Evolutionary conservation across 805 yeast species (phyloP).

Genomic region (Cyberlindnera xylosilytica): DNA sequence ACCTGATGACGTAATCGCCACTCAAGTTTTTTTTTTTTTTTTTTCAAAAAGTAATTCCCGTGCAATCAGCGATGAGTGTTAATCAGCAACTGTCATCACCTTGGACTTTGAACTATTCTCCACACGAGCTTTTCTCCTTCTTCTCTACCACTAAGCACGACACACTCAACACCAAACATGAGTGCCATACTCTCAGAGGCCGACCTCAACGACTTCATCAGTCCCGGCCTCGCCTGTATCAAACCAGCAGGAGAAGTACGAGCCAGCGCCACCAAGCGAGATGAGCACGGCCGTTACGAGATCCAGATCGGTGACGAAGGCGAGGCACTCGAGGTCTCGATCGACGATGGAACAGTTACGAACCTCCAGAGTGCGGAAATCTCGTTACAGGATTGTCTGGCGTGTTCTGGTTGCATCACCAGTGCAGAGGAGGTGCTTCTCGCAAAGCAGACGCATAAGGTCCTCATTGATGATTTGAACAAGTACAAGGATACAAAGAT

Average conservation of each 20-base stretch:
- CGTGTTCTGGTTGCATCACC: slow-evolving; percentile 96
- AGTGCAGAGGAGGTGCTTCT: slow-evolving; percentile 94
- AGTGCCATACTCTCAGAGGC: slow-evolving; percentile 85
- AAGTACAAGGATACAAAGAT: slow-evolving; percentile 32
- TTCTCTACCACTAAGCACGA: not conserved
- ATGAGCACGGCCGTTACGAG: slow-evolving; percentile 32
- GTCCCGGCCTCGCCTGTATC: slow-evolving; percentile 92
- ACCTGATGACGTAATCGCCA: not conserved
- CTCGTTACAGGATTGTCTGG: slow-evolving; percentile 87
- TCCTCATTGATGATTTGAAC: slow-evolving; percentile 59
- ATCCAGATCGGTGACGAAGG: slow-evolving; percentile 60
- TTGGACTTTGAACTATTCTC: too few species aligned
- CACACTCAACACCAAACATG: slow-evolving; percentile 40
- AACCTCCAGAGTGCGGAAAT: slow-evolving; percentile 77
- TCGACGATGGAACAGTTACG: slow-evolving; percentile 44
- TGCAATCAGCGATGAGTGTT: slow-evolving; percentile 10
- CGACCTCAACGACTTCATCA: slow-evolving; percentile 89
- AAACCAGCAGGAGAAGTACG: slow-evolving; percentile 66
- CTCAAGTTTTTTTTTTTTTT: not conserved
- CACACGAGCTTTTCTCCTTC: too few species aligned
- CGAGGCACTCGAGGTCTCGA: slow-evolving; percentile 64
- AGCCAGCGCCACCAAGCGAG: slow-evolving; percentile 21
- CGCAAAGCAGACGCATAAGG: slow-evolving; percentile 85
- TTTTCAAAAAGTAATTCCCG: not conserved
- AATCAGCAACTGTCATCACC: slow-evolving; percentile 5